Evolutionary conservation across 495 filamentous ascomycete species (phyloP).

Genomic region (Neurospora sp.): DNA sequence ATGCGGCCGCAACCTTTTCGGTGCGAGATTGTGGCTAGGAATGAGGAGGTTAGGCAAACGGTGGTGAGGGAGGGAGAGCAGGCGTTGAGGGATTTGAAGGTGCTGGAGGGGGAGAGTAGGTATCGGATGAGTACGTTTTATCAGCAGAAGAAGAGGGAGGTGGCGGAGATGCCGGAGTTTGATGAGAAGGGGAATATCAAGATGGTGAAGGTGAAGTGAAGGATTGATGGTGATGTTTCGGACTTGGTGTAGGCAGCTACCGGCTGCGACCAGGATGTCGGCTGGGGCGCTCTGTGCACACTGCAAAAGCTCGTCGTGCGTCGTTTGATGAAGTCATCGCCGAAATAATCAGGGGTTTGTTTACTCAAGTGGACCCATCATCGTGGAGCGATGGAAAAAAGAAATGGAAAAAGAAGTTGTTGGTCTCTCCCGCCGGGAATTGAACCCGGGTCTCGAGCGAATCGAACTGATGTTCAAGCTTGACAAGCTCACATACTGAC

Average conservation of each 20-base stretch:
- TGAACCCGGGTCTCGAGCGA: too few species aligned
- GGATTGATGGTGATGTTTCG: background rate
- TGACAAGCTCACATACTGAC: background rate
- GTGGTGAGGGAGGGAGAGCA: conserved; percentile 47
- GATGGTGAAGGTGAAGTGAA: conserved; percentile 16
- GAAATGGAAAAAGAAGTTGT: background rate
- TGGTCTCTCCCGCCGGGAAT: background rate
- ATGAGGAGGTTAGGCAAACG: conserved; percentile 37
- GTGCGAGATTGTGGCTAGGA: conserved; percentile 40
- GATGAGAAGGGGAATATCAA: conserved; percentile 21
- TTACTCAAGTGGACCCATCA: background rate
- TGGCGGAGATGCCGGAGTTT: conserved; percentile 20
- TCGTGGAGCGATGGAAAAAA: background rate
- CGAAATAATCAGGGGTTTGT: background rate
- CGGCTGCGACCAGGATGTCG: too few species aligned
- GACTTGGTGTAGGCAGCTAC: too few species aligned
- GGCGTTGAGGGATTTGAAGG: conserved; percentile 41
- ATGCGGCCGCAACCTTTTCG: conserved; percentile 45
- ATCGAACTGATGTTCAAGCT: background rate
- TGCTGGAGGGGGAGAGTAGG: conserved; percentile 49
- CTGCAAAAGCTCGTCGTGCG: background rate
- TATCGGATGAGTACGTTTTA: conserved; percentile 48
- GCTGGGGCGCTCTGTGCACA: background rate
- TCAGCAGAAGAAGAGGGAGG: conserved; percentile 22
- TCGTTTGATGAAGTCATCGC: background rate